Conservation (phyloP, 257 asterid genomes). For the Plantago ovata region DNA sequence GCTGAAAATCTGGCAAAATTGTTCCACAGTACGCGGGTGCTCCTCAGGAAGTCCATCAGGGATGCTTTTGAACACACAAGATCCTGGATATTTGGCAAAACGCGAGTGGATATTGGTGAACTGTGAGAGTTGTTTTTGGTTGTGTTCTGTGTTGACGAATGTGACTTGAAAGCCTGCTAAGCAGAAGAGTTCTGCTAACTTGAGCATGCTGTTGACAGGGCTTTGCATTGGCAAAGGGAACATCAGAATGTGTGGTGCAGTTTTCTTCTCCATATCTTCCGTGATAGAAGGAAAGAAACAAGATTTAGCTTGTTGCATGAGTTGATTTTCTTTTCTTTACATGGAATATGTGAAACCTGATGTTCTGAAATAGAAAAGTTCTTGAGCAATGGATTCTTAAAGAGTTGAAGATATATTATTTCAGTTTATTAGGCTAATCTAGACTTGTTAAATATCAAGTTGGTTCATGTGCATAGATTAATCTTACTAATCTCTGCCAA, state of each 20-base stretch:
- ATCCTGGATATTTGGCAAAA: constrained; percentile 32
- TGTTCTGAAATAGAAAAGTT: too few relatives aligned
- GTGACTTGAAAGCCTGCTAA: constrained; percentile 46
- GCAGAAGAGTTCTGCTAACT: constrained; percentile 58
- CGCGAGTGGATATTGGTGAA: constrained; percentile 33
- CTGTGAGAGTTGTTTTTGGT: constrained; percentile 43
- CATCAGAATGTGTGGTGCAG: constrained; percentile 50
- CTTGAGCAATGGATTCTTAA: too few relatives aligned
- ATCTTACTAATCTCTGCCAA: too few relatives aligned
- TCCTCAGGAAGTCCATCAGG: constrained; percentile 53
- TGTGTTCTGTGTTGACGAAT: constrained; percentile 40
- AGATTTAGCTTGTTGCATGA: too few relatives aligned
- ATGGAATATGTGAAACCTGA: too few relatives aligned
- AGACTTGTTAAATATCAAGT: too few relatives aligned
- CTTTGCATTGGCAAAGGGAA: constrained; percentile 67
- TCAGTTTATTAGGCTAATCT: too few relatives aligned
- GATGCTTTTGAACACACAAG: constrained; percentile 27
- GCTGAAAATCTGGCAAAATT: constrained; percentile 21
- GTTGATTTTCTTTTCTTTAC: too few relatives aligned
- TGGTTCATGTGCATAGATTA: too few relatives aligned
- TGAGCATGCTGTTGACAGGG: constrained; percentile 58
- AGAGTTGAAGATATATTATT: too few relatives aligned
- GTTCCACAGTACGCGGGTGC: constrained; percentile 45
- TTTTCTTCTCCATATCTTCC: too few relatives aligned
- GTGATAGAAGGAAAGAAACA: too few relatives aligned